Evolutionary conservation across 2,329 filamentous ascomycete species (phyloP), one percentile per base, ranked within the genome.

Genomic region (Ascochyta koolunga): DNA sequence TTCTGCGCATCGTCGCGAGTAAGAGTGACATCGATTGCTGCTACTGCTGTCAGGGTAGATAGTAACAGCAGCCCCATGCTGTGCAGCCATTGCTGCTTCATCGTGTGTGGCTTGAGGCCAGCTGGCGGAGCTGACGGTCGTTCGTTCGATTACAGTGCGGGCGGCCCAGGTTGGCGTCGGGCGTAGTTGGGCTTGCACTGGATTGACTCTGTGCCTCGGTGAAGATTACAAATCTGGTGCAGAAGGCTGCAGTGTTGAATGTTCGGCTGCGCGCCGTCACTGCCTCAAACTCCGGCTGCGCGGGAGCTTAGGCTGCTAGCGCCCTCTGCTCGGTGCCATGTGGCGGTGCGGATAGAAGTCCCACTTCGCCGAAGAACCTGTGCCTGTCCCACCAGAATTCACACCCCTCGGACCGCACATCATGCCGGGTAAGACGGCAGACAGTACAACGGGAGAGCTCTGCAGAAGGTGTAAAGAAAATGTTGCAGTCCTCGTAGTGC

Each of bases 1-100:
- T 89, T 85, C 79, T 96, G 90, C 69, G 86, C 83, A 70, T 93
- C 89, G 31, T 88, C 85, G 54, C 60, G 38, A 66, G 74, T 72
- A 32, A 76, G 44, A 15, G 65, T 65, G 16, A 77, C 65, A 45
- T 77, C 74, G 47, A 75, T 68, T 33, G 74, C 75, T 43, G 66
- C 53, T 18, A 73, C 71, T 27, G 68, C 68, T 45, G 68, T 64
- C 39, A 74, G 58, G 25, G 61, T 65, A 8, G 68, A 68, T 47
- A 70, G 59, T 45, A 74, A 61, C 58, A 76, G 68, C 60, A 75
- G 60, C 51, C 62, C 66, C 50, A 63, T 56, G 25, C 63, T 65
- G 59, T 61, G 68, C 62, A 65, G 62, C 70, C 71, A 73, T 39
- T 56, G 53, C 53, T 50, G 53, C 53, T 51, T 56, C 53, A 56